phyloP scores from a whole-genome alignment of 768 basidiomycete species.

The Rhizopogon vulgaris region DNA sequence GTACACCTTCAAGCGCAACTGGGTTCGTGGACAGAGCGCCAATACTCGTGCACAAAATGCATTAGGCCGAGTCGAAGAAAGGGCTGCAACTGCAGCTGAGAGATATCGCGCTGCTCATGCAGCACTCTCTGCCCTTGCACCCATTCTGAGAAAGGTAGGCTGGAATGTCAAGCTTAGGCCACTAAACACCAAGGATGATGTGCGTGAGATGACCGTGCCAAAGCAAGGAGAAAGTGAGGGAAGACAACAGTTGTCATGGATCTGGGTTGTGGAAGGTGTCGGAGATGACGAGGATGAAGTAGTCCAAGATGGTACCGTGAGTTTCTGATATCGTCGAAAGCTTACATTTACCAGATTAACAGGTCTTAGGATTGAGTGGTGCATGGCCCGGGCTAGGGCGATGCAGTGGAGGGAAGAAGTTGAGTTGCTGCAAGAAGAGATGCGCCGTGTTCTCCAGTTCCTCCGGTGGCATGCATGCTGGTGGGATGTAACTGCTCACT shows the following conservation, averaged over 20 bases:
- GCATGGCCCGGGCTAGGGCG: neutral
- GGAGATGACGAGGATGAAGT: neutral
- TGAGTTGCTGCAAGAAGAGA: neutral
- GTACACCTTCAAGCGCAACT: slow-evolving; percentile 10
- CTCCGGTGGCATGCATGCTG: neutral
- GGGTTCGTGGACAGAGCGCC: slow-evolving; percentile 6
- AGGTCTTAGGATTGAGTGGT: slow-evolving; percentile 12
- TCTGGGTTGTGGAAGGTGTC: slow-evolving; percentile 1
- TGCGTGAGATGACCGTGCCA: neutral
- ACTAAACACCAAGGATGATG: neutral
- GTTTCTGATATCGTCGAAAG: neutral
- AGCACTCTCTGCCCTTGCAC: neutral
- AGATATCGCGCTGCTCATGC: slow-evolving; percentile 8
- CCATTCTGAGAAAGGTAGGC: neutral
- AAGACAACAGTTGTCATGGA: slow-evolving; percentile 3
- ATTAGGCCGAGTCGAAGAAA: slow-evolving; percentile 3
- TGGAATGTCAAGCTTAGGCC: neutral
- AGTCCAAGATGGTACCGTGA: neutral
- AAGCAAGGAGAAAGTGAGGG: slow-evolving; percentile 2
- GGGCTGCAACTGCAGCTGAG: neutral
- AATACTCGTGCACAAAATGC: slow-evolving; percentile 4
- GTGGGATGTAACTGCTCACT: neutral
- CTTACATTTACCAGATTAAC: slow-evolving; percentile 1
- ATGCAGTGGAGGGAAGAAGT: neutral
- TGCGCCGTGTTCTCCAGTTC: neutral